A percentile compares a stretch with the other conserved stretches of the same genome.
Conservation (phyloP, 495 filamentous ascomycete genomes). For the Opeltia flavorubescens region DNA sequence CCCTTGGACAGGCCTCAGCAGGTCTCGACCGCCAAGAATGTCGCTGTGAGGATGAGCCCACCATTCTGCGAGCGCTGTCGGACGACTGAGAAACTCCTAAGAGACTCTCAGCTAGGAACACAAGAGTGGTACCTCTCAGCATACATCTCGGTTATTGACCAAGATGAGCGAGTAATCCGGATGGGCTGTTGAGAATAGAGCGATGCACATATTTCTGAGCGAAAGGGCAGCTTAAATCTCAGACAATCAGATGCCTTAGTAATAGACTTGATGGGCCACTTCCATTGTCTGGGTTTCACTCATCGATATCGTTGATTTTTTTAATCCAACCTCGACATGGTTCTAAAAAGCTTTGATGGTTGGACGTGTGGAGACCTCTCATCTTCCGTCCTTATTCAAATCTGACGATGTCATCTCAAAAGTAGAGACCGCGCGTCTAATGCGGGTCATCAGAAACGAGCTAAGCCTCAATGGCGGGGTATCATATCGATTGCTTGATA, state of each 20-base stretch:
- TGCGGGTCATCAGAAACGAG: too few relatives aligned
- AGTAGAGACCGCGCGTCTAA: too few relatives aligned
- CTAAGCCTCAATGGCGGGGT: too few relatives aligned
- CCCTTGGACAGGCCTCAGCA: conserved; percentile 51
- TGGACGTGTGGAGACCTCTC: too few relatives aligned
- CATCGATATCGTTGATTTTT: too few relatives aligned
- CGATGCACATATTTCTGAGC: conserved; percentile 71
- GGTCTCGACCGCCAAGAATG: conserved; percentile 55
- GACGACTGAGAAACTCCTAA: conserved; percentile 76
- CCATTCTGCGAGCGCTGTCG: conserved; percentile 71
- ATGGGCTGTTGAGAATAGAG: conserved; percentile 76
- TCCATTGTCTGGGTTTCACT: too few relatives aligned
- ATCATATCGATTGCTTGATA: neutral
- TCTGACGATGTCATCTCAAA: too few relatives aligned
- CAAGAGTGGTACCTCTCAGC: conserved; percentile 4
- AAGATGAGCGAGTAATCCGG: conserved; percentile 81
- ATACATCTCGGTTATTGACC: conserved; percentile 84
- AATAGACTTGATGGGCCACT: too few relatives aligned
- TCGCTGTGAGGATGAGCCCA: conserved; percentile 52
- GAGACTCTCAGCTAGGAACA: neutral
- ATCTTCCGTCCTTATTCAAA: too few relatives aligned
- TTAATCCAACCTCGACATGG: too few relatives aligned
- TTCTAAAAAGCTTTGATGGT: too few relatives aligned
- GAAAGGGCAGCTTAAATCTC: neutral
- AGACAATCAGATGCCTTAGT: neutral